phyloP scores from a whole-genome alignment of 495 filamentous ascomycete species.

The Aspergillus diversus region DNA sequence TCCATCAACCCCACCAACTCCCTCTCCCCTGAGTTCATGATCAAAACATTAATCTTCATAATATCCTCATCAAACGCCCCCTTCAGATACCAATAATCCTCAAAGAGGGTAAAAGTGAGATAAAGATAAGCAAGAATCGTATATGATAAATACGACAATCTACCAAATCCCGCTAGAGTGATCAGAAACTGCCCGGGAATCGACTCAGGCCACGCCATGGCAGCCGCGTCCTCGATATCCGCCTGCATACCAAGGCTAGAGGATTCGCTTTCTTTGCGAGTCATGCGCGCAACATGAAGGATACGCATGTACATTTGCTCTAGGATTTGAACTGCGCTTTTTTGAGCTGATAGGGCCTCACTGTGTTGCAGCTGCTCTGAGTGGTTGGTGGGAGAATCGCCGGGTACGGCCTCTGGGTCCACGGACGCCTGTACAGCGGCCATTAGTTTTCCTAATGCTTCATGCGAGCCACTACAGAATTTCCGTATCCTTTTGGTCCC shows the following conservation, averaged over 20 bases:
- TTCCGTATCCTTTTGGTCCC: not conserved
- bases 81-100: conserved; percentile 28
- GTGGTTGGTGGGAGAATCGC: not conserved
- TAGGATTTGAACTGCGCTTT: conserved; percentile 29
- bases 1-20: not conserved
- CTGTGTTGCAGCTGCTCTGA: not conserved
- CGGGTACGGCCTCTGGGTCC: not conserved
- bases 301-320: conserved; percentile 38
- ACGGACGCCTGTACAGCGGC: not conserved
- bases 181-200: conserved; percentile 26
- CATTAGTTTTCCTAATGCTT: not conserved
- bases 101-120: conserved; percentile 23
- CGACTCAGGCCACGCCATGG: conserved; percentile 28
- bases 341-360: conserved; percentile 1
- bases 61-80: conserved; percentile 27
- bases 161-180: conserved; percentile 17
- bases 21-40: not conserved
- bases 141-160: conserved; percentile 14
- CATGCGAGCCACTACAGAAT: not conserved
- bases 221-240: conserved; percentile 37
- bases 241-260: conserved; percentile 23
- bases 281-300: conserved; percentile 27
- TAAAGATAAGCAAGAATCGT: conserved; percentile 35
- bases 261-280: conserved; percentile 10
- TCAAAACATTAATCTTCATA: conserved; percentile 22